Evolutionary conservation across 2,329 filamentous ascomycete species (phyloP).

Genomic region (Fonsecaea multimorphosa): DNA sequence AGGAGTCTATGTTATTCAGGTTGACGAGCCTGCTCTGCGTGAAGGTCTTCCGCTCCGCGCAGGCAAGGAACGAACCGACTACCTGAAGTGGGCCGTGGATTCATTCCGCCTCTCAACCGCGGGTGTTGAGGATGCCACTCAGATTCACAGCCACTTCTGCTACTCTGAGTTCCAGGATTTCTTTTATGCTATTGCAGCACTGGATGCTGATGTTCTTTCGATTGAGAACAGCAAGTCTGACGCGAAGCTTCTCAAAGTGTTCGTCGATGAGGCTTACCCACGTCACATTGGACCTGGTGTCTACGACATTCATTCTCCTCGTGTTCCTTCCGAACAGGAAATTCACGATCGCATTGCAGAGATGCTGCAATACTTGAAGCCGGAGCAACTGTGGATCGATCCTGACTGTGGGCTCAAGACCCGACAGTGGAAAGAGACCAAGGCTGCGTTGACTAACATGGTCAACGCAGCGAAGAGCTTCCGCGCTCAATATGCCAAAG

Average conservation of each 20-base stretch:
- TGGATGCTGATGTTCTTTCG: conserved; percentile 96
- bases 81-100: conserved; percentile 96
- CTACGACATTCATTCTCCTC: conserved; percentile 99
- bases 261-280: conserved; percentile 95
- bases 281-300: conserved; percentile 99
- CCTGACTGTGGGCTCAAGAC: conserved; percentile 99
- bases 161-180: conserved; percentile 99
- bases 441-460: conserved; percentile 94
- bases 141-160: conserved; percentile 99
- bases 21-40: conserved; percentile 98
- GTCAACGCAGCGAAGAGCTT: conserved; percentile 97
- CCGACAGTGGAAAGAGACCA: conserved; percentile 97
- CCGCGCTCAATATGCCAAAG: conserved; percentile 76
- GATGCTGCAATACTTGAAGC: conserved; percentile 97
- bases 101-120: conserved; percentile 96
- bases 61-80: conserved; percentile 93
- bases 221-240: conserved; percentile 99
- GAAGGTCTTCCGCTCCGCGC: conserved; percentile 97
- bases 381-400: conserved; percentile 99
- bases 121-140: conserved; percentile 91
- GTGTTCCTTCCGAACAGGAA: conserved; percentile 96
- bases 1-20: conserved; percentile 96
- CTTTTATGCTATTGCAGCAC: conserved; percentile 98
- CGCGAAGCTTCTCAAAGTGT: conserved; percentile 98
- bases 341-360: conserved; percentile 97